Evolutionary conservation across 768 basidiomycete genomes (phyloP).

Genomic region (Xerocomellus amylosporus): DNA sequence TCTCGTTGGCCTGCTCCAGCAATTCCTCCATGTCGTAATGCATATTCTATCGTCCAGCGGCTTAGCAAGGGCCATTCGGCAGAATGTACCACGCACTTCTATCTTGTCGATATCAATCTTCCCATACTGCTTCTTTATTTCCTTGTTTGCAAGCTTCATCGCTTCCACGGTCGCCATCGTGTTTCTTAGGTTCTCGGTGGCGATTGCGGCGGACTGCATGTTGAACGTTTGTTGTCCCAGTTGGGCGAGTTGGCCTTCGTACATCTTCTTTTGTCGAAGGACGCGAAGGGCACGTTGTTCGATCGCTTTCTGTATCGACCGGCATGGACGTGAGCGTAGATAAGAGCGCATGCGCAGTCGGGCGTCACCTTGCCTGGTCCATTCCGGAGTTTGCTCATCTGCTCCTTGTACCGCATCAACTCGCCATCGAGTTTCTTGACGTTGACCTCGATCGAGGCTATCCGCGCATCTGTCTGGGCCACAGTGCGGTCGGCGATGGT

Average conservation of each 20-base stretch:
- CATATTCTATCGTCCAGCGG: conserved; percentile 60
- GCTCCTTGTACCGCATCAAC: conserved; percentile 87
- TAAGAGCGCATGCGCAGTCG: neutral
- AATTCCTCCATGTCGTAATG: conserved; percentile 99
- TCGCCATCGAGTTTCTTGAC: conserved; percentile 95
- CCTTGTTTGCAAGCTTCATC: conserved; percentile 95
- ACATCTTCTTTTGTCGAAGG: conserved; percentile 94
- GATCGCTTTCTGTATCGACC: conserved; percentile 65
- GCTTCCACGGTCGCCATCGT: conserved; percentile 99
- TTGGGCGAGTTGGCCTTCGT: conserved; percentile 88
- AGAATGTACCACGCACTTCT: conserved; percentile 56
- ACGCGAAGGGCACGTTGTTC: conserved; percentile 92
- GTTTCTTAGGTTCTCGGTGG: conserved; percentile 97
- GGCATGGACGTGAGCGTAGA: neutral
- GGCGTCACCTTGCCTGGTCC: conserved; percentile 87
- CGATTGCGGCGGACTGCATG: conserved; percentile 93
- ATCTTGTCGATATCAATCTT: conserved; percentile 98
- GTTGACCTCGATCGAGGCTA: conserved; percentile 92
- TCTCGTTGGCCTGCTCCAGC: conserved; percentile 95
- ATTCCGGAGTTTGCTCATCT: conserved; percentile 89
- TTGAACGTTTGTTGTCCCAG: conserved; percentile 95
- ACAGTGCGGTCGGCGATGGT: neutral
- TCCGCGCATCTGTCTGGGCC: conserved; percentile 77
- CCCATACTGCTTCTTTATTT: conserved; percentile 94
- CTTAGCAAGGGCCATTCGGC: neutral